Conservation (phyloP, 2,329 filamentous ascomycete genomes). For the Trichoderma sp. region DNA sequence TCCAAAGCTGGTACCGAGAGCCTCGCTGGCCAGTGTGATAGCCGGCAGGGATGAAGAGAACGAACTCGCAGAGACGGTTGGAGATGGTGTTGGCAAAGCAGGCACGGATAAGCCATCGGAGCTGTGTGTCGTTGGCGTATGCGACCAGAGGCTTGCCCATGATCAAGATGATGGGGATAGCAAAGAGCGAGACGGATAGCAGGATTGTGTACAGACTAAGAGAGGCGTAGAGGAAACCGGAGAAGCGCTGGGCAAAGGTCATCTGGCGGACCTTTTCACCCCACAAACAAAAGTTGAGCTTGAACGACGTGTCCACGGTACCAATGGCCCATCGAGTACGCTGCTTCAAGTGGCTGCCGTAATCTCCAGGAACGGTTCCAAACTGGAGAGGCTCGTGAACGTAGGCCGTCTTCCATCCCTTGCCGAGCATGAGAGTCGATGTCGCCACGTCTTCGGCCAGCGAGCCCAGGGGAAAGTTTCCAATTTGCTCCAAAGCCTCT, state of each 20-base stretch:
- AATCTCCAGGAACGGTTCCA: slow-evolving; percentile 57
- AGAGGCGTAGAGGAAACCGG: slow-evolving; percentile 55
- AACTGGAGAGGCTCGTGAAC: slow-evolving; percentile 59
- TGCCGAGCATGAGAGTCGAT: slow-evolving; percentile 56
- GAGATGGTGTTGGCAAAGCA: slow-evolving; percentile 50
- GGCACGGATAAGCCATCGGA: slow-evolving; percentile 56
- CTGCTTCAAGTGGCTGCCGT: slow-evolving; percentile 54
- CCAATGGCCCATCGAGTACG: slow-evolving; percentile 54
- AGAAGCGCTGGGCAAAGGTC: slow-evolving; percentile 55
- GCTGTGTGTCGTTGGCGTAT: slow-evolving; percentile 49
- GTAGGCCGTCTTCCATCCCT: slow-evolving; percentile 61
- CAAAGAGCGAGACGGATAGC: slow-evolving; percentile 52
- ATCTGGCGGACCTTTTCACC: slow-evolving; percentile 52
- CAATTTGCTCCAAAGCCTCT: slow-evolving; percentile 58
- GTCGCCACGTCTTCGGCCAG: slow-evolving; percentile 60
- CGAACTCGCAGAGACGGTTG: slow-evolving; percentile 55
- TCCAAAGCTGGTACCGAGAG: slow-evolving; percentile 57
- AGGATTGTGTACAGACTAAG: slow-evolving; percentile 56
- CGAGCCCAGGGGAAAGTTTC: slow-evolving; percentile 58
- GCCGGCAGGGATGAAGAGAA: slow-evolving; percentile 57
- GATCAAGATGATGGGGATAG: slow-evolving; percentile 57
- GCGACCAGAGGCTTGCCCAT: slow-evolving; percentile 57
- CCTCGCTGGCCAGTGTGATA: slow-evolving; percentile 58
- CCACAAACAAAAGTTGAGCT: slow-evolving; percentile 58
- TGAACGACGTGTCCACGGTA: slow-evolving; percentile 57